phyloP scores from a whole-genome alignment of 169 alveolate genomes.

The Perkinsus chesapeaki region DNA sequence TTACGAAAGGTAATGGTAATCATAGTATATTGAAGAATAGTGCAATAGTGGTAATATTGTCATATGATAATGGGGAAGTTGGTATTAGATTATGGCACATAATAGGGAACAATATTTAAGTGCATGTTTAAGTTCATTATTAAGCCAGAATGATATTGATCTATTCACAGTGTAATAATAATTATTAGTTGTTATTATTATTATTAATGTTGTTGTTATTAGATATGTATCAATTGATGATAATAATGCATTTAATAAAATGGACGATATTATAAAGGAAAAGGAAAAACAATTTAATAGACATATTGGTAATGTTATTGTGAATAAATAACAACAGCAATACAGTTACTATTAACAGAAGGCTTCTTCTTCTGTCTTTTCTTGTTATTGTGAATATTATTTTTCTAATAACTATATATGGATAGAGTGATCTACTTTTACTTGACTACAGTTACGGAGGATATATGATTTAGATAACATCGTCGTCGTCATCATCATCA shows the following conservation, averaged over 20 bases:
- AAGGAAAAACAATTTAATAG: background rate
- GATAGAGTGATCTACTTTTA: no score
- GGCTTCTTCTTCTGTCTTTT: no score
- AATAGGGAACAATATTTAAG: background rate
- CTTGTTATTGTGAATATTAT: no score
- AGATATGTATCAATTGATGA: background rate
- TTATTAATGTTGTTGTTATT: background rate
- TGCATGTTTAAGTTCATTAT: background rate
- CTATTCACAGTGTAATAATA: background rate
- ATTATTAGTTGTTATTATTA: no score
- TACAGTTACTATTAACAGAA: no score
- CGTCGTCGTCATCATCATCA: no score
- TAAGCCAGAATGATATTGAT: background rate
- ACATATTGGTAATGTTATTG: background rate
- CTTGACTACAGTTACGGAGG: no score
- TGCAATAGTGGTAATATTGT: background rate
- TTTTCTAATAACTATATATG: no score
- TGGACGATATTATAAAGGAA: background rate
- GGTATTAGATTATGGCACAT: background rate
- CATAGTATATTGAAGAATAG: background rate
- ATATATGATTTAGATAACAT: background rate
- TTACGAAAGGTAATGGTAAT: background rate
- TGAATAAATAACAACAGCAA: no score
- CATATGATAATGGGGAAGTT: background rate
- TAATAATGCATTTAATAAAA: background rate